Base-by-base conservation (phyloP, 345 rosid species). In the Dovyalis caffra region DNA sequence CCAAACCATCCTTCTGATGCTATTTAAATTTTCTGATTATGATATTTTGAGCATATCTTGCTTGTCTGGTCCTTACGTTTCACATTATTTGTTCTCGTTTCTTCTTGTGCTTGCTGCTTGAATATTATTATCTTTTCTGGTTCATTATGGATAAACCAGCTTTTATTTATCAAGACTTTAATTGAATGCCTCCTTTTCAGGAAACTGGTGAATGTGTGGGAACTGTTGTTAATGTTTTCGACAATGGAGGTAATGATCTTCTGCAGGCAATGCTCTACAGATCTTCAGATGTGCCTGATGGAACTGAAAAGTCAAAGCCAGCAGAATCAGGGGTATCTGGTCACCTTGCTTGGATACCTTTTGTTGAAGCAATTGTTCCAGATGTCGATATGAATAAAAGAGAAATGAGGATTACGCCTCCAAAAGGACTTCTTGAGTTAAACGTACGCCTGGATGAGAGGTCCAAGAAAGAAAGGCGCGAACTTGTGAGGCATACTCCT, bases 391-490 rank as follows among this genome's bases (percentile, higher is more conserved):
- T 88, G 82, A 79, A 62, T 16, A 88, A 85, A 84, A 84, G 73
- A 68, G 97, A 92, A 86, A 88, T 94, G 90, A 74, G 80, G 66
- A 92, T 94, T 61, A 84, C 91, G 63, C 98, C 98, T 8, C 97
- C 98, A 2, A 90, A 88, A 77, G 98, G 98, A 72, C 97, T 94
- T 31, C 93, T 94, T 2, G 90, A 88, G 88, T 84, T 92, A 68
- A 94, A 94, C 68, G 57, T 89, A 21, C 95, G 90, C 49, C 45
- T 87, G 37, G 92, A 88, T 74, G 85, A 84, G 47, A 87, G 79
- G 77, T 91, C 98, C 79, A 92, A 94, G 90, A 94, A 92, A 86
- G 98, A 94, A 81, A 86, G 97, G 79, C 92, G 95, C 34, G 97
- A 94, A 77, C 91, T 91, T 86, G 98, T 94, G 88, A 90, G 98